Conservation (phyloP, 2,329 filamentous ascomycete species). For the Fusarium sp. region DNA sequence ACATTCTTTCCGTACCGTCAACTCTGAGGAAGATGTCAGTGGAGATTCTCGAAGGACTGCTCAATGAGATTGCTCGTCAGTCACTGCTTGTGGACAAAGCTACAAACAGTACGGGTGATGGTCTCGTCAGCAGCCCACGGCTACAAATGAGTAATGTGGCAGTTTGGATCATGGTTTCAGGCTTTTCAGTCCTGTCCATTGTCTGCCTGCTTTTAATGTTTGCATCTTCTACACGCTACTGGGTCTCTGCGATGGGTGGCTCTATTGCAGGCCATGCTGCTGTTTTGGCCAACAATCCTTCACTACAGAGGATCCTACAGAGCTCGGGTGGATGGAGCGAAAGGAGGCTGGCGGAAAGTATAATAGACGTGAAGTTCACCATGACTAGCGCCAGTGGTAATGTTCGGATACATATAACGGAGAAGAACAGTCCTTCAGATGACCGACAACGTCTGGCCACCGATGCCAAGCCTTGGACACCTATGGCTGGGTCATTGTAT, state of each 20-base stretch:
- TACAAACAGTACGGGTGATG: not conserved
- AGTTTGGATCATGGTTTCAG: not conserved
- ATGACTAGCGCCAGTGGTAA: fast-evolving
- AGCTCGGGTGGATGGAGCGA: fast-evolving
- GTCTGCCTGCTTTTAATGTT: not conserved
- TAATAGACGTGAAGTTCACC: fast-evolving
- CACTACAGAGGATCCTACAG: not conserved
- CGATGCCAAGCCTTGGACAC: not conserved
- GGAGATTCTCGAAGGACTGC: fast-evolving
- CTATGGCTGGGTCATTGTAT: not conserved
- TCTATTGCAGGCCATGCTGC: fast-evolving
- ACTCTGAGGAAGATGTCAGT: fast-evolving
- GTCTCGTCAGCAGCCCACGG: fast-evolving
- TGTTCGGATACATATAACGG: fast-evolving
- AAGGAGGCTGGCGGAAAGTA: fast-evolving
- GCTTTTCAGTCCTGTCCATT: fast-evolving
- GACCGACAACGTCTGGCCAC: fast-evolving
- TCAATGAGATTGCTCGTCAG: not conserved
- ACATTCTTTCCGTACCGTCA: fast-evolving
- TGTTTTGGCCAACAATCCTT: not conserved
- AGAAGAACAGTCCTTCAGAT: fast-evolving
- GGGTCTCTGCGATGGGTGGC: not conserved
- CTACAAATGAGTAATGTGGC: fast-evolving
- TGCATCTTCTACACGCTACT: fast-evolving
- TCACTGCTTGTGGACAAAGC: not conserved